A percentile compares a stretch with the other conserved stretches of the same genome.
phyloP scores from a whole-genome alignment of 2,329 filamentous ascomycete genomes.

The Beauveria bassiana region DNA sequence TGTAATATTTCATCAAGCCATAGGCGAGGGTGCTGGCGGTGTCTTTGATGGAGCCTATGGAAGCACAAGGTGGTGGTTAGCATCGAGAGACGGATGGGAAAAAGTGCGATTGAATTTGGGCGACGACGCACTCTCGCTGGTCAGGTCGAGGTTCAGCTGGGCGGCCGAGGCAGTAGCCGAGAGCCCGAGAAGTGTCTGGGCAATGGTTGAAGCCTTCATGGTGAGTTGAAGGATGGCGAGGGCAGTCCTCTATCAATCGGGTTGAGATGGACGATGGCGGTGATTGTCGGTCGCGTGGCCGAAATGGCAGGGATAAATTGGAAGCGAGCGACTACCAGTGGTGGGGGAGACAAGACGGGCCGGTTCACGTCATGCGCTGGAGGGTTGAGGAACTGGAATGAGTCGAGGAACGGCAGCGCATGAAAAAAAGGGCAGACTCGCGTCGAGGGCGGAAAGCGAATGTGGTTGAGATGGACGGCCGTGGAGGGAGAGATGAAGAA shows the following conservation, averaged over 20 bases:
- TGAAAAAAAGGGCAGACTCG: not conserved
- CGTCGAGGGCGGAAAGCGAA: not conserved
- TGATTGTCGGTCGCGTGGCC: not conserved
- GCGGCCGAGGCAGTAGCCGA: not conserved
- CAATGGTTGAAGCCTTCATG: not conserved
- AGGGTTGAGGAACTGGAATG: not conserved
- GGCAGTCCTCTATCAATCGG: not conserved
- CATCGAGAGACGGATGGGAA: not conserved
- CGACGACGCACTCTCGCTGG: conserved; percentile 1
- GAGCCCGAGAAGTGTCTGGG: not conserved
- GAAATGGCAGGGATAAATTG: not conserved
- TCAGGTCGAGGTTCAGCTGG: not conserved
- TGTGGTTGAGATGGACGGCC: not conserved
- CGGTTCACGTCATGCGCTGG: conserved; percentile 3
- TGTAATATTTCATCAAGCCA: conserved; percentile 42
- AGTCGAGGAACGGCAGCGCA: not conserved
- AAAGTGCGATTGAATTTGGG: not conserved
- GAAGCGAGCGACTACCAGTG: not conserved
- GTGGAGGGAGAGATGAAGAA: not conserved
- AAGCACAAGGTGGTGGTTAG: not conserved
- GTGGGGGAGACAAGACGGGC: not conserved
- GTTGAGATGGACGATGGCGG: not conserved
- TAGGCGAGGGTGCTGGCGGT: conserved; percentile 40
- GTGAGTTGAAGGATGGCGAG: not conserved
- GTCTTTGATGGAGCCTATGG: conserved; percentile 40